Conservation (phyloP, 805 yeast genomes). For the Saccharomycopsis sp. region DNA sequence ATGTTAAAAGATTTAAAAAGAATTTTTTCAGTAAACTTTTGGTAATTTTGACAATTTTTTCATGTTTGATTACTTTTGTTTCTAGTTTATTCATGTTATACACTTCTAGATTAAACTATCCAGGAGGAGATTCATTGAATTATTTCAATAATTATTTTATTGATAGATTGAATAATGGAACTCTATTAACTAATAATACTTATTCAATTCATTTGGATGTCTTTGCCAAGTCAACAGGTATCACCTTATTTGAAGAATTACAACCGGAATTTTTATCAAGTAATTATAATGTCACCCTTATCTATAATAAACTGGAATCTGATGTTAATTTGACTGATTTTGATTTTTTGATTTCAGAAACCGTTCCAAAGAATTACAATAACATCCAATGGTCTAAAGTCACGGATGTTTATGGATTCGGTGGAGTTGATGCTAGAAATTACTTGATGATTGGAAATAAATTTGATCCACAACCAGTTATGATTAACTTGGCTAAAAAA, state of each 20-base stretch:
- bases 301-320: constrained; percentile 73
- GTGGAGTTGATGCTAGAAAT: constrained; percentile 29
- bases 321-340: constrained; percentile 34
- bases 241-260: constrained; percentile 61
- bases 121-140: constrained; percentile 73
- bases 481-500: not conserved
- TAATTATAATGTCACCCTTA: constrained; percentile 24
- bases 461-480: constrained; percentile 17
- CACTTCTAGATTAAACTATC: constrained; percentile 69
- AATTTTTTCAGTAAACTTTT: constrained; percentile 11
- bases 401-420: constrained; percentile 29
- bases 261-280: constrained; percentile 23
- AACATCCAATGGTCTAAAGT: constrained; percentile 44
- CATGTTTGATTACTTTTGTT: constrained; percentile 21
- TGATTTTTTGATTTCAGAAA: constrained; percentile 40
- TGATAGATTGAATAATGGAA: constrained; percentile 12
- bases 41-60: constrained; percentile 19
- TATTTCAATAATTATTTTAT: constrained; percentile 37
- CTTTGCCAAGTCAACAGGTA: constrained; percentile 82
- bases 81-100: constrained; percentile 43
- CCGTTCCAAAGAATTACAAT: constrained; percentile 22
- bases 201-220: constrained; percentile 63
- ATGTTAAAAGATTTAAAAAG: constrained; percentile 24
- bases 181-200: constrained; percentile 18
- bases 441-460: constrained; percentile 18